Percentiles rank a stretch among this genome's conserved stretches.
These are phyloP conservation scores for Acorus gramineus DNA, from an alignment of 106 monocot genomes.

Conservation along the genomic window DNA sequence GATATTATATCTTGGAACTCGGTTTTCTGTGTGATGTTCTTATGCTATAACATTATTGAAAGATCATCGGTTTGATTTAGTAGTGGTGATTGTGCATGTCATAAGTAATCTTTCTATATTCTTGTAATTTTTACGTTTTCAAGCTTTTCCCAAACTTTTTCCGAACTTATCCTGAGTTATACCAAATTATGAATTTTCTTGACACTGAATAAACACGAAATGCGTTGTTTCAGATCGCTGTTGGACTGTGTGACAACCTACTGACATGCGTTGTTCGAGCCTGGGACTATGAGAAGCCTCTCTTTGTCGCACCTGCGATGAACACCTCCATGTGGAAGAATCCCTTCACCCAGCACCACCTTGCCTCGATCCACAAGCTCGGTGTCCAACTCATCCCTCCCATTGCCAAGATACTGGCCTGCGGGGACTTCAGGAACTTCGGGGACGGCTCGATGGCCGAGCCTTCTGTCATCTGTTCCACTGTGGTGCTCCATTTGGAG, in stretches of 20 bases:
- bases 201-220: too few species aligned
- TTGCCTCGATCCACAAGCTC: conserved; percentile 37
- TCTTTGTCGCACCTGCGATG: conserved; percentile 93
- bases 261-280: conserved; percentile 85
- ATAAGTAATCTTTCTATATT: too few species aligned
- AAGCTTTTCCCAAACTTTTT: too few species aligned
- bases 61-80: too few species aligned
- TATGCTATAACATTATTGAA: too few species aligned
- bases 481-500: conserved; percentile 39
- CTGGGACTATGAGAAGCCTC: conserved; percentile 85
- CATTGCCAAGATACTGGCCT: conserved; percentile 69
- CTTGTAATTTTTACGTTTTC: too few species aligned
- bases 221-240: conserved; percentile 55
- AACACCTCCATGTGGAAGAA: conserved; percentile 99
- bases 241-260: conserved; percentile 88
- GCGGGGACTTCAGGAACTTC: conserved; percentile 71
- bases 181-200: too few species aligned
- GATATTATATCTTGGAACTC: too few species aligned
- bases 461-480: conserved; percentile 45
- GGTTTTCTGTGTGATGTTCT: too few species aligned
- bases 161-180: too few species aligned
- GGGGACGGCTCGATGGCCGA: conserved; percentile 91
- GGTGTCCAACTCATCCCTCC: conserved; percentile 64
- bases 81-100: too few species aligned
- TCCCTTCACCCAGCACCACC: conserved; percentile 66